phyloP scores from a whole-genome alignment of 1,284 basidiomycete species.

The Coriolopsis trogii region DNA sequence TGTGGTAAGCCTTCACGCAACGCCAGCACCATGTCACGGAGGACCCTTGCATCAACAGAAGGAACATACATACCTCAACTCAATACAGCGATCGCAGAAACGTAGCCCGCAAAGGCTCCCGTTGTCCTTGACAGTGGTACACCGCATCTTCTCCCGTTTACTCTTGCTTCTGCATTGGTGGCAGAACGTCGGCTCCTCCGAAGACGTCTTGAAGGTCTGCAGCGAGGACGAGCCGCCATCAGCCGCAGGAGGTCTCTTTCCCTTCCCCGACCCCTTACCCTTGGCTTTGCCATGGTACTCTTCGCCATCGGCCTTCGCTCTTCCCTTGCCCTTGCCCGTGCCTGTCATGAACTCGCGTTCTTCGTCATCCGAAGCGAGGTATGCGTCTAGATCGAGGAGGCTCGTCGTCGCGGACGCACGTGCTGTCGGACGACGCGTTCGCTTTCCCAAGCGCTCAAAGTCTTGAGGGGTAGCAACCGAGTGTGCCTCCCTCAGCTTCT shows the following conservation, averaged over 20 bases:
- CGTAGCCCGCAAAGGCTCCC: conserved; percentile 26
- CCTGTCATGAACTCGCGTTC: neutral
- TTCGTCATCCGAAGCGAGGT: neutral
- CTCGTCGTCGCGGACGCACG: conserved; percentile 3
- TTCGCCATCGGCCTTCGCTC: neutral
- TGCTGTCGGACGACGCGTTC: neutral
- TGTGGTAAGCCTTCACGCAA: neutral
- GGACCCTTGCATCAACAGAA: neutral
- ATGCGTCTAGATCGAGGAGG: no score
- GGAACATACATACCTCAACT: conserved; percentile 25
- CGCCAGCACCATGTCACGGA: neutral
- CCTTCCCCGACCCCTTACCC: conserved; percentile 10
- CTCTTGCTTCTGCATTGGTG: conserved; percentile 32
- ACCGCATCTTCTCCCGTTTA: conserved; percentile 30
- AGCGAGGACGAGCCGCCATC: neutral
- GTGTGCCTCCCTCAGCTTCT: neutral
- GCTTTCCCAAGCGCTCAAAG: neutral
- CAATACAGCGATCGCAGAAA: conserved; percentile 31
- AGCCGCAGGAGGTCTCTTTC: neutral
- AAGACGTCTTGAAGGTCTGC: conserved; percentile 1
- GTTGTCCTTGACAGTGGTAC: conserved; percentile 21
- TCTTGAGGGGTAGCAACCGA: neutral
- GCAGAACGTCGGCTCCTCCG: conserved; percentile 24
- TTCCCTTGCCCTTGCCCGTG: conserved; percentile 7
- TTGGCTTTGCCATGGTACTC: conserved; percentile 16